These are phyloP conservation scores for Coemansia reversa DNA, from an alignment of 192 early-diverging fungal species.

Conservation along the genomic window DNA sequence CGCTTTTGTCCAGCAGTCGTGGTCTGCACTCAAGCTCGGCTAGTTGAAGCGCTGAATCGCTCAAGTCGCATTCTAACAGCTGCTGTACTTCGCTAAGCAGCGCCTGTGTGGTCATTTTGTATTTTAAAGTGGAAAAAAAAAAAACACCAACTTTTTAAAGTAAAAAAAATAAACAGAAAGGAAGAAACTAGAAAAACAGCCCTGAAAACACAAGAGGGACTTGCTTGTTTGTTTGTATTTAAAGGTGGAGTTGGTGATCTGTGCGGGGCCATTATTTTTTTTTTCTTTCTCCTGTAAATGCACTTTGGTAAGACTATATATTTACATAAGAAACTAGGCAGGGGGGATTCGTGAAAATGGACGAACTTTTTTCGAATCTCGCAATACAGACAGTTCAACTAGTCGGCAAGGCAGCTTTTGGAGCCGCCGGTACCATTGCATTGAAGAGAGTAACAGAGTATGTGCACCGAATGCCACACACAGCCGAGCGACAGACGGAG, in stretches of 20 bases:
- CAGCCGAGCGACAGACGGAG: constrained; percentile 22
- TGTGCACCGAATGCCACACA: constrained; percentile 30
- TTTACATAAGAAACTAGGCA: background rate
- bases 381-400: constrained; percentile 62
- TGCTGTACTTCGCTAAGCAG: constrained; percentile 32
- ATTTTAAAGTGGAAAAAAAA: background rate
- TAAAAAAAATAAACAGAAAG: background rate
- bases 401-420: constrained; percentile 63
- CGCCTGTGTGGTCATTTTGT: constrained; percentile 16
- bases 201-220: background rate
- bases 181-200: background rate
- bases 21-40: constrained; percentile 47
- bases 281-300: background rate
- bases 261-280: background rate
- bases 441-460: constrained; percentile 52
- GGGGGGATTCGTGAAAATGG: constrained; percentile 38
- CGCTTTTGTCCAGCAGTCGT: constrained; percentile 1
- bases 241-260: background rate
- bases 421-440: constrained; percentile 51
- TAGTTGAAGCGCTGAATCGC: constrained; percentile 40
- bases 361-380: constrained; percentile 62
- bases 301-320: constrained; percentile 3
- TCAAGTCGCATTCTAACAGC: constrained; percentile 43
- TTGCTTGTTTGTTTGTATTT: background rate
- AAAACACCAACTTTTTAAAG: background rate